Evolutionary conservation across 345 rosid genomes (phyloP), one percentile per base, ranked within the genome.

Genomic region (Rhodomyrtus tomentosa): DNA sequence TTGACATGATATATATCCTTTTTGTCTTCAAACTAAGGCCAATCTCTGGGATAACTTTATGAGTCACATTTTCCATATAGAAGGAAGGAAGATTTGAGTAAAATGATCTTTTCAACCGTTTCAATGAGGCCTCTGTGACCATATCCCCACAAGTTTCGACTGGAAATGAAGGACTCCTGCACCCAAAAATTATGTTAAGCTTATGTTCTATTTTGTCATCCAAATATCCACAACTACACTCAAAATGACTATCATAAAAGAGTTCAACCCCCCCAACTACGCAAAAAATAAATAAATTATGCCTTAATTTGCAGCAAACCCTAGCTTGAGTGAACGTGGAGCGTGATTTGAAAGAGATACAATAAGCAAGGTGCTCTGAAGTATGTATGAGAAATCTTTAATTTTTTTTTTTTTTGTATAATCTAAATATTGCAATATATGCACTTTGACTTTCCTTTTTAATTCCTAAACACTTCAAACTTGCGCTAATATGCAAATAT

Each of bases 1-100:
- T 88, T 91, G 27, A 93, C 91, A 84, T 62, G 87, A 90, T 91
- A 95, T 80, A 83, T 73, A 55, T 94, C 95, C 86, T 93, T 93
- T 86, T 89, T 85, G 54, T 83, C 82, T 59, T 87, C 86, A 68
- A 73, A 85, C 82, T 84, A 84, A 91, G 58, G 42, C 86, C 92
- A 62, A 93, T 83, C 59, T 82, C 87, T 13, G 90, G 91, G 84
- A 86, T 87, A 68, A 89, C 92, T 82, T 68, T 85, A 86, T 86
- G 83, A 42, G 82, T 55, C 73, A 93, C 83, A 50, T 89, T 87
- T 48, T 91, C 91, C 82, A 87, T 50, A 56, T 87, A 87, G 72
- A 88, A 87, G 84, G 89, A 50, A 80, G 94, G 93, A 68, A 93
- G 42, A 88, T 88, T 88, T 13, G 94, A 49, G 88, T 84, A 87